These are phyloP conservation scores for Talaromyces marneffei DNA, from an alignment of 2,329 filamentous ascomycete species.

Conservation along the genomic window DNA sequence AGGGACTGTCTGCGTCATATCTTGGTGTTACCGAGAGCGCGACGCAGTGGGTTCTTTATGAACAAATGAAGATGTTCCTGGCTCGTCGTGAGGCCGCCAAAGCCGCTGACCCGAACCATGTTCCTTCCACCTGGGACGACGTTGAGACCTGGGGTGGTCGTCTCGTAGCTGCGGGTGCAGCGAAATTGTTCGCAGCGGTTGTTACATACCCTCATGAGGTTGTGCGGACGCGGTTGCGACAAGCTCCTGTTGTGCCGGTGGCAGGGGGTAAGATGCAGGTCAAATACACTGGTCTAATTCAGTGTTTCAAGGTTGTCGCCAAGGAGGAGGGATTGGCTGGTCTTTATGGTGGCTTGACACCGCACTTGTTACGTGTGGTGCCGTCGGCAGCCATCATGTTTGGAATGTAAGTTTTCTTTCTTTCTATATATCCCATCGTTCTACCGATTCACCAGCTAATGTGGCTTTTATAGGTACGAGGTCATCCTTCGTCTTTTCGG, in stretches of 20 bases:
- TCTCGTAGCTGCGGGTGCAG: conserved; percentile 64
- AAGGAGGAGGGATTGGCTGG: conserved; percentile 81
- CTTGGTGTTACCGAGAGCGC: conserved; percentile 86
- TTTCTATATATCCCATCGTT: conserved; percentile 27
- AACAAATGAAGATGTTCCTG: conserved; percentile 78
- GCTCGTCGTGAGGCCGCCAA: conserved; percentile 55
- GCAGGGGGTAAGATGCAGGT: conserved; percentile 55
- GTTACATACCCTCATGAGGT: conserved; percentile 92
- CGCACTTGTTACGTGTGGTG: conserved; percentile 84
- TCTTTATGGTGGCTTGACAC: conserved; percentile 84
- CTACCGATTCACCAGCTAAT: conserved; percentile 17
- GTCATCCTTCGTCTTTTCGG: conserved; percentile 30
- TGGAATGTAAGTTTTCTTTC: conserved; percentile 60
- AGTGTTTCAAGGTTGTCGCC: conserved; percentile 83
- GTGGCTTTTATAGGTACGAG: conserved; percentile 27
- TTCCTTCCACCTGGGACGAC: conserved; percentile 65
- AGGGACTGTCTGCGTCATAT: conserved; percentile 86
- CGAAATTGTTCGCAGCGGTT: conserved; percentile 79
- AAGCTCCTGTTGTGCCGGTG: conserved; percentile 78
- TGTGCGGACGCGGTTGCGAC: conserved; percentile 74
- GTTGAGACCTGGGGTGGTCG: conserved; percentile 74
- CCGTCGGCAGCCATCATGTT: conserved; percentile 96
- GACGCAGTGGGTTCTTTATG: conserved; percentile 89
- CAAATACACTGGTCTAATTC: conserved; percentile 82
- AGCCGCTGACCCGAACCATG: conserved; percentile 53